phyloP scores from a whole-genome alignment of 1,284 basidiomycete species.

The Sphagnurus paluster region DNA sequence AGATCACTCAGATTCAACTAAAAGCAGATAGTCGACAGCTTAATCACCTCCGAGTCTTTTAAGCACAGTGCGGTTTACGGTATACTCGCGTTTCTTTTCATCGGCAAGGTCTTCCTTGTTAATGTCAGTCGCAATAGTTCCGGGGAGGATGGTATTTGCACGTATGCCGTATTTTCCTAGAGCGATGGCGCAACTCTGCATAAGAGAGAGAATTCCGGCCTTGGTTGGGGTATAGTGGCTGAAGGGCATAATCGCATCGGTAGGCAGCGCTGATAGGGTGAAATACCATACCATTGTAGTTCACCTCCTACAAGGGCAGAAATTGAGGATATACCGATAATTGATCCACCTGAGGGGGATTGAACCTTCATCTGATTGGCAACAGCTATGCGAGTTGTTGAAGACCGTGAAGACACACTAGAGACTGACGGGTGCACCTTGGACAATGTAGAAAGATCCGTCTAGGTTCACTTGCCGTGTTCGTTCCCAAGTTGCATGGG shows the following conservation, averaged over 20 bases:
- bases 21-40: background rate
- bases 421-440: slow-evolving; percentile 42
- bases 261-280: background rate
- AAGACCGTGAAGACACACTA: background rate
- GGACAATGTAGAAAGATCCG: slow-evolving; percentile 76
- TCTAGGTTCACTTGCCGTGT: slow-evolving; percentile 78
- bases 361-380: slow-evolving; percentile 80
- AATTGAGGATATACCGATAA: slow-evolving; percentile 77
- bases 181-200: slow-evolving; percentile 82
- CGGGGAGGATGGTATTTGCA: slow-evolving; percentile 67
- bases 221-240: slow-evolving; percentile 84
- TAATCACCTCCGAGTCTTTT: slow-evolving; percentile 64
- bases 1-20: slow-evolving; percentile 4
- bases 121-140: slow-evolving; percentile 79
- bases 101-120: slow-evolving; percentile 77
- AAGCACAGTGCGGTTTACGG: slow-evolving; percentile 68
- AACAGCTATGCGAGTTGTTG: slow-evolving; percentile 44
- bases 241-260: background rate
- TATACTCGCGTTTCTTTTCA: slow-evolving; percentile 59
- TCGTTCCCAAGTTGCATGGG: slow-evolving; percentile 65
- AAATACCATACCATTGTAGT: slow-evolving; percentile 54
- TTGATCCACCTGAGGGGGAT: slow-evolving; percentile 68
- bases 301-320: slow-evolving; percentile 80
- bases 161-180: slow-evolving; percentile 76
- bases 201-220: slow-evolving; percentile 77